Percentiles rank a stretch among this genome's conserved stretches.
Conservation (phyloP, 2,329 filamentous ascomycete species). For the Phoma sp. region DNA sequence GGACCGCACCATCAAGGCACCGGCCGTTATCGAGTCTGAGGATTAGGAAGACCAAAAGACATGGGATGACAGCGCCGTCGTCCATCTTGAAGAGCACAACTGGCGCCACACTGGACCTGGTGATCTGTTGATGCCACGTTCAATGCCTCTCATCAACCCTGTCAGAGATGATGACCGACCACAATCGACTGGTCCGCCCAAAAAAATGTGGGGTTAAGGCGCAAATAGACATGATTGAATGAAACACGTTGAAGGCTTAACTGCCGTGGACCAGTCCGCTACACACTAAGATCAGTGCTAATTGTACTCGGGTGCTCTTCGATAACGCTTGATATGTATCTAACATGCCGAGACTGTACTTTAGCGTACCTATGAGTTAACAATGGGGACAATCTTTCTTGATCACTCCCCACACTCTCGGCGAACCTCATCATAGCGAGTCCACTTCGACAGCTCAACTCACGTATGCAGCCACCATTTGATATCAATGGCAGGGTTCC, state of each 20-base stretch:
- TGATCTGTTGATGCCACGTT: conserved; percentile 6
- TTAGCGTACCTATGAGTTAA: too few relatives aligned
- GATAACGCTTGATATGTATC: too few relatives aligned
- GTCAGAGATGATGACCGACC: conserved; percentile 9
- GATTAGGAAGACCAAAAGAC: conserved; percentile 38
- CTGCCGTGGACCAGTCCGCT: too few relatives aligned
- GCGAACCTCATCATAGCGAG: too few relatives aligned
- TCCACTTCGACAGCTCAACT: too few relatives aligned
- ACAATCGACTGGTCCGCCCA: conserved; percentile 8
- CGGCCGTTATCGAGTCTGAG: conserved; percentile 70
- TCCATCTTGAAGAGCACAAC: conserved; percentile 12
- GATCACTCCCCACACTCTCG: too few relatives aligned
- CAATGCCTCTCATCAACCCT: conserved; percentile 6
- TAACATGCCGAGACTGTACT: too few relatives aligned
- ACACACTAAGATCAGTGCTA: too few relatives aligned
- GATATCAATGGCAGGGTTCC: too few relatives aligned
- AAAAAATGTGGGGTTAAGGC: conserved; percentile 4
- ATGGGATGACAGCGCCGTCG: background rate
- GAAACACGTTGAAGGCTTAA: background rate
- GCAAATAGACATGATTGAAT: conserved; percentile 21
- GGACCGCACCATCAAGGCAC: conserved; percentile 66
- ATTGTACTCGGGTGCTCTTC: too few relatives aligned
- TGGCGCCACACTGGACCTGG: conserved; percentile 11
- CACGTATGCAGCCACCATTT: too few relatives aligned
- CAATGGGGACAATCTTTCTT: too few relatives aligned